Evolutionary conservation across 306 rosid species (phyloP), one percentile per base, ranked within the genome.

Genomic region (Medicago ruthenica): DNA sequence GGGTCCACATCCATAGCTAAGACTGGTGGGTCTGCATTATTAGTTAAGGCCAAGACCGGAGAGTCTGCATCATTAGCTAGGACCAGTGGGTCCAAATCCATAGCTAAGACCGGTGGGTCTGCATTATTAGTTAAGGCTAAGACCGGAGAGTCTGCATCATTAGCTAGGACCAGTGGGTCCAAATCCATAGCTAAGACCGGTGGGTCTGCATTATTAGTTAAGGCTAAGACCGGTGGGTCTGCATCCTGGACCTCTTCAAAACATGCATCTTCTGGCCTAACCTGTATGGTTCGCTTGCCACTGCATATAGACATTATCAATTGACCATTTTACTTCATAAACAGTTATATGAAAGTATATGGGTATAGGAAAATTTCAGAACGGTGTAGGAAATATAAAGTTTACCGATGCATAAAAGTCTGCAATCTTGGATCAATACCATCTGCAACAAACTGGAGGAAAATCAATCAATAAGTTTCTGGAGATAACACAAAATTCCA

Each of bases 361-460:
- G 37, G 15, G 41, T 48, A 51, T 66, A 53, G 74, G 53, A 62
- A 79, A 44, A 37, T 44, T 81, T 51, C 74, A 70, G 64, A 78
- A 44, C 10, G 36, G 12, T 14, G 72, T 67, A 71, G 17, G 77
- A 81, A 15, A 39, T 47, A 65, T 50, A 62, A 55, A 17, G 79
- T 92, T 86, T 74, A 89, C 99, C 84, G 84, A 51, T 79, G 82
- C 66, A 59, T 22, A 77, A 92, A 89, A 55, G 85, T 85, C 51
- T 90, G 89, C 45, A 63, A 48, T 72, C 81, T 92, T 11, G 97
- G 98, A 85, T 90, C 92, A 62, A 87, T 64, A 37, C 81, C 83
- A 72, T 84, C 81, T 22, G 82, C 91, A 78, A 84, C 37, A 69
- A 84, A 70, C 97, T 92, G 87, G 68, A 76, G 68, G 54, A 21